Percentiles rank a stretch among this genome's conserved stretches.
These are phyloP conservation scores for Xylaria hypoxylon DNA, from an alignment of 2,329 filamentous ascomycete genomes.

Conservation along the genomic window DNA sequence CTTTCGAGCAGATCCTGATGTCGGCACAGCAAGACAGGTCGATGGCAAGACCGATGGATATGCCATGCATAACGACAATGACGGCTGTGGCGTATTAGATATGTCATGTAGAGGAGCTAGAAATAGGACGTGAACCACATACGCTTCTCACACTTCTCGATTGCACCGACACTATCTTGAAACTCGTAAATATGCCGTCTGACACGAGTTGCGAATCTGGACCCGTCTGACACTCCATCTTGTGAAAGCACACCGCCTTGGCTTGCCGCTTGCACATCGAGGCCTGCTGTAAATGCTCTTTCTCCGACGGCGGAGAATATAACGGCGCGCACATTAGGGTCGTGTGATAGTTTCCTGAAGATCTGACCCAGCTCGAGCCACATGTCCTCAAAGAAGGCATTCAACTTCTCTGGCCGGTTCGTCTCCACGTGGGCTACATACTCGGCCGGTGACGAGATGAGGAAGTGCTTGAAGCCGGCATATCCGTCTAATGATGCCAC, in stretches of 20 bases:
- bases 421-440: conserved; percentile 93
- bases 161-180: conserved; percentile 78
- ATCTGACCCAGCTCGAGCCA: conserved; percentile 83
- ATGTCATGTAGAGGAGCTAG: conserved; percentile 4
- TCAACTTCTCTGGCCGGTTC: conserved; percentile 86
- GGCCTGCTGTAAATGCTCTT: conserved; percentile 84
- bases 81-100: conserved; percentile 66
- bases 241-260: conserved; percentile 60
- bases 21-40: conserved; percentile 79
- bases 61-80: conserved; percentile 82
- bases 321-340: conserved; percentile 79
- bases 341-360: conserved; percentile 77
- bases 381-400: conserved; percentile 86
- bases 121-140: conserved; percentile 50
- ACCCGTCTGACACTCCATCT: conserved; percentile 62
- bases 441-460: conserved; percentile 75
- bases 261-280: conserved; percentile 82
- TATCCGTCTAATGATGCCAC: conserved; percentile 53
- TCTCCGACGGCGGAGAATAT: conserved; percentile 85
- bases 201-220: conserved; percentile 71
- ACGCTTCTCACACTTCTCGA: conserved; percentile 93
- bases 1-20: conserved; percentile 72
- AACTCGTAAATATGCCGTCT: conserved; percentile 81
- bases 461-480: conserved; percentile 73
- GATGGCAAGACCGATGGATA: conserved; percentile 81